Percentiles rank a stretch among this genome's conserved stretches.
phyloP scores from a whole-genome alignment of 495 filamentous ascomycete genomes.

The Baudoinia panamericana region DNA sequence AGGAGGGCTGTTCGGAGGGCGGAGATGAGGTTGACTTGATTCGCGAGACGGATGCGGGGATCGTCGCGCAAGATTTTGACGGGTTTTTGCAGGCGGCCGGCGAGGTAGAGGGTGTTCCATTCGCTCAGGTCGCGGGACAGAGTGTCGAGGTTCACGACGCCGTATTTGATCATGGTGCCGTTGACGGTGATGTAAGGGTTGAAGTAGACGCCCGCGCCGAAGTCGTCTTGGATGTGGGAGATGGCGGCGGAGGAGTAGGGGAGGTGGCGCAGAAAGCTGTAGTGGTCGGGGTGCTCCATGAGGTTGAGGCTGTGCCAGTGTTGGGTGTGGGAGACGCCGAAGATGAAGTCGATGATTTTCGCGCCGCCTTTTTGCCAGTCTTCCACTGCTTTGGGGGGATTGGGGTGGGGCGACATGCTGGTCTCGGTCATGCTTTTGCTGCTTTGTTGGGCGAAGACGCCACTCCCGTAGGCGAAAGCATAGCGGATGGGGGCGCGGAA shows the following conservation, averaged over 20 bases:
- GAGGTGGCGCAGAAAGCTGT: conserved; percentile 71
- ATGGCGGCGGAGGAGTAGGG: conserved; percentile 60
- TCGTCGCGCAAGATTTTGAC: conserved; percentile 96
- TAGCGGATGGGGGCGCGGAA: conserved; percentile 90
- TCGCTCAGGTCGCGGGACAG: conserved; percentile 71
- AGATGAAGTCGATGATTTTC: conserved; percentile 98
- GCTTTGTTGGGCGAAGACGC: conserved; percentile 72
- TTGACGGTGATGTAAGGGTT: conserved; percentile 94
- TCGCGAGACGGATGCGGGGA: conserved; percentile 75
- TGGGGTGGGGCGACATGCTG: conserved; percentile 51
- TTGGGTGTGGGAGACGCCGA: conserved; percentile 86
- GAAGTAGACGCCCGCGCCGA: conserved; percentile 92
- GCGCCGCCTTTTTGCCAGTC: conserved; percentile 71
- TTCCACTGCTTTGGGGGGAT: conserved; percentile 60
- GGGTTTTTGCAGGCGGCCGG: conserved; percentile 88
- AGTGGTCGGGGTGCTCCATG: conserved; percentile 77
- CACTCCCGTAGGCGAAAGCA: conserved; percentile 93
- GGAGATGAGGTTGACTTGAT: conserved; percentile 87
- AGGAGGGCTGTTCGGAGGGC: conserved; percentile 81
- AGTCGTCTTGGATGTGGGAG: conserved; percentile 69
- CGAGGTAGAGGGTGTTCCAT: conserved; percentile 89
- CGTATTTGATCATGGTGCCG: conserved; percentile 92
- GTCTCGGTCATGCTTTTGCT: conserved; percentile 29
- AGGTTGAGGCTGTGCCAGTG: conserved; percentile 96
- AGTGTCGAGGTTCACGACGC: conserved; percentile 82